phyloP scores from a whole-genome alignment of 2,329 filamentous ascomycete species.

The Pseudogymnoascus sp. region DNA sequence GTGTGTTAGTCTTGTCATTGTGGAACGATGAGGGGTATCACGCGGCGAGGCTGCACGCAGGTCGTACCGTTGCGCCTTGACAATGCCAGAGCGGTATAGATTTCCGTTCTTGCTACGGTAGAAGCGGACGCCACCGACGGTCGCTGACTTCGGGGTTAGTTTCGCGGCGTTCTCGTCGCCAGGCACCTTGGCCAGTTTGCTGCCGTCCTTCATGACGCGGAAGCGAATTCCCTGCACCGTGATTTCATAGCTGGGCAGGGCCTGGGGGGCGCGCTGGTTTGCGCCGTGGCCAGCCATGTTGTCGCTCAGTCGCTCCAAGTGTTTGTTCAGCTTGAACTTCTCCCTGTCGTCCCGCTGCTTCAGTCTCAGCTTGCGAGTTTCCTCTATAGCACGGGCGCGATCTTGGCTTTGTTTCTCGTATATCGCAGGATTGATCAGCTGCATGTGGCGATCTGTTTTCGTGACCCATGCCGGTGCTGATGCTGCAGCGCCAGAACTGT shows the following conservation, averaged over 20 bases:
- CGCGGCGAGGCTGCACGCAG: constrained; percentile 34
- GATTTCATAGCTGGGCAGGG: constrained; percentile 49
- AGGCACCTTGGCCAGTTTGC: constrained; percentile 67
- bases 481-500: constrained; percentile 25
- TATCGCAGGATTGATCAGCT: constrained; percentile 72
- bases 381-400: constrained; percentile 62
- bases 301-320: constrained; percentile 32
- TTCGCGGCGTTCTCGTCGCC: constrained; percentile 60
- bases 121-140: constrained; percentile 71
- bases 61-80: constrained; percentile 68
- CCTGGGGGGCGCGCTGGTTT: constrained; percentile 23
- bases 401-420: constrained; percentile 67
- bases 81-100: constrained; percentile 66
- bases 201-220: constrained; percentile 64
- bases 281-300: constrained; percentile 15
- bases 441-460: constrained; percentile 67
- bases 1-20: constrained; percentile 21
- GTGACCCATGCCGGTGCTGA: constrained; percentile 52
- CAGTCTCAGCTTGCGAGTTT: constrained; percentile 53
- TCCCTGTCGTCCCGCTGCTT: constrained; percentile 47
- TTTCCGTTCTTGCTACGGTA: constrained; percentile 83
- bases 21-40: not conserved
- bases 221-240: constrained; percentile 66
- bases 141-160: constrained; percentile 64
- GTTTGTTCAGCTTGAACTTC: constrained; percentile 47